These are phyloP conservation scores for Flaveria bidentis DNA, from an alignment of 129 eudicot species.

Conservation along the genomic window DNA sequence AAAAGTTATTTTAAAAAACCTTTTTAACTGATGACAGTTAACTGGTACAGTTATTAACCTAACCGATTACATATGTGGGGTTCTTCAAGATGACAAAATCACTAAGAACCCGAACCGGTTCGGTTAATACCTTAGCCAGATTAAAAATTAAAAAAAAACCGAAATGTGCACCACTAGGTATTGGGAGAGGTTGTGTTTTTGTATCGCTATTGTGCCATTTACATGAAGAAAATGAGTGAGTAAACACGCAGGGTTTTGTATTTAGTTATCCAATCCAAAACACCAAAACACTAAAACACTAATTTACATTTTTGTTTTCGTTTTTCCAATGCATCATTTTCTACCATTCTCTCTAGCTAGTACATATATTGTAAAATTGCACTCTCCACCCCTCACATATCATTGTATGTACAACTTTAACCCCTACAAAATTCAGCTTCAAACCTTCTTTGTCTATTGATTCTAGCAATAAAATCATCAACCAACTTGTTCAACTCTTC, in stretches of 20 bases:
- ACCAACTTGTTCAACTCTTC: slow-evolving; percentile 57
- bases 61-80: too few relatives aligned
- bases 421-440: slow-evolving; percentile 44
- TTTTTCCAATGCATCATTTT: not conserved
- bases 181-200: not conserved
- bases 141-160: too few relatives aligned
- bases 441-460: slow-evolving; percentile 51
- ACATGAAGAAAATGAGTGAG: not conserved
- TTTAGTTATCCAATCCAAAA: slow-evolving; percentile 1
- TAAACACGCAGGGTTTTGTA: not conserved
- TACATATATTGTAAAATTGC: not conserved
- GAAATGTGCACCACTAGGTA: too few relatives aligned
- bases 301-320: not conserved
- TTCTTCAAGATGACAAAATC: too few relatives aligned
- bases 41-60: too few relatives aligned
- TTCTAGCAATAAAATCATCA: slow-evolving; percentile 62
- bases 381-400: slow-evolving; percentile 14
- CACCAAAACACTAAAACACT: not conserved
- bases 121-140: too few relatives aligned
- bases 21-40: too few relatives aligned
- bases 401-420: slow-evolving; percentile 28
- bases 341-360: slow-evolving; percentile 26
- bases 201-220: not conserved
- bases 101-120: too few relatives aligned
- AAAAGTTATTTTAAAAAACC: too few relatives aligned